phyloP scores from a whole-genome alignment of 2,329 filamentous ascomycete species.

The Calonectria hawksworthii region DNA sequence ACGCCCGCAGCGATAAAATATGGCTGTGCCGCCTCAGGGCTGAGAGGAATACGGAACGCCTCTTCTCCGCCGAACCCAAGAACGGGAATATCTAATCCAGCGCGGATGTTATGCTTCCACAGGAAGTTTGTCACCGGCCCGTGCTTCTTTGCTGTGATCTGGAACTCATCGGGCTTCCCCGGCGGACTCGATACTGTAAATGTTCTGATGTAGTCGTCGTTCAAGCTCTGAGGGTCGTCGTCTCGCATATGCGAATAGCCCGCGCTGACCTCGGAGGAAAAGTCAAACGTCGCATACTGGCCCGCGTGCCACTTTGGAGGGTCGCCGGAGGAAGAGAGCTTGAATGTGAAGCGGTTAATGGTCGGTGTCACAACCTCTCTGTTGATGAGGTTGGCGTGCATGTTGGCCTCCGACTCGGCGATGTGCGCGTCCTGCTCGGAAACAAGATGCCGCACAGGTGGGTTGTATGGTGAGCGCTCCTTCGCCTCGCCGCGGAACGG shows the following conservation, averaged over 20 bases:
- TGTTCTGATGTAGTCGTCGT: constrained; percentile 87
- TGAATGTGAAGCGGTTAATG: constrained; percentile 74
- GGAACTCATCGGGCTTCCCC: constrained; percentile 63
- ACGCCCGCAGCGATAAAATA: constrained; percentile 84
- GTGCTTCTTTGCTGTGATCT: constrained; percentile 79
- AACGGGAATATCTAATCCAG: constrained; percentile 74
- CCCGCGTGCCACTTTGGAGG: constrained; percentile 71
- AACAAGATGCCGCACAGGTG: constrained; percentile 74
- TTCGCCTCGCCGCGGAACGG: constrained; percentile 74
- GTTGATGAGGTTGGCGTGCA: constrained; percentile 68
- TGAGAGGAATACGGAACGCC: constrained; percentile 55
- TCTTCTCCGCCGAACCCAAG: constrained; percentile 79
- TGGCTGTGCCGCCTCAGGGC: constrained; percentile 44
- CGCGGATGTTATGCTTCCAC: constrained; percentile 67
- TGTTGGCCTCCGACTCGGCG: constrained; percentile 27
- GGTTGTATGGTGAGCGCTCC: constrained; percentile 84
- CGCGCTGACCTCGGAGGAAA: constrained; percentile 75
- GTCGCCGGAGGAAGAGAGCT: constrained; percentile 43
- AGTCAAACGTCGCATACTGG: constrained; percentile 84
- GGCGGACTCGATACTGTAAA: constrained; percentile 83
- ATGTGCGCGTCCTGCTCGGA: constrained; percentile 62
- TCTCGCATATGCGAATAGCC: constrained; percentile 90
- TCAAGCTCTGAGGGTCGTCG: constrained; percentile 82
- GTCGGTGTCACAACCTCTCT: constrained; percentile 75
- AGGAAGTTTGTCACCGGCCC: constrained; percentile 78